Percentiles rank a stretch among this genome's conserved stretches.
Evolutionary conservation across 768 basidiomycete species (phyloP).

Genomic region (Podaxis mareebaensis): DNA sequence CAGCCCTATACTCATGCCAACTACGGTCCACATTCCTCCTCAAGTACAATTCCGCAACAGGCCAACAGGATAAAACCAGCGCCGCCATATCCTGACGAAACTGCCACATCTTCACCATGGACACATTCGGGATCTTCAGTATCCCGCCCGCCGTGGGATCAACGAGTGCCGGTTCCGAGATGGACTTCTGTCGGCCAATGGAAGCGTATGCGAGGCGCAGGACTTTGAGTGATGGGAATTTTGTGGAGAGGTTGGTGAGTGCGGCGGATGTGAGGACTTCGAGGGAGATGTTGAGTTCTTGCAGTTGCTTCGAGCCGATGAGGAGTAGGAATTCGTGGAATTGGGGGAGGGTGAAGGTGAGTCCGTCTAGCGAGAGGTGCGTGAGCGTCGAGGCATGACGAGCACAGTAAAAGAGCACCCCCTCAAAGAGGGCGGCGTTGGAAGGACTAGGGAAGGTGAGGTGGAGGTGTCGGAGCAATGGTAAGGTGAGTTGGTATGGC

Average conservation of each 20-base stretch:
- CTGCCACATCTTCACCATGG: constrained; percentile 13
- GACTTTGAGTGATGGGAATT: constrained; percentile 1
- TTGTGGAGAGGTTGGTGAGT: constrained; percentile 10
- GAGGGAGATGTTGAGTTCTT: constrained; percentile 7
- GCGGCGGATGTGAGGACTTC: constrained; percentile 14
- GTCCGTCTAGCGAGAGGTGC: constrained; percentile 7
- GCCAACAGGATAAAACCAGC: not conserved
- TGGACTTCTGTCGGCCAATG: constrained; percentile 10
- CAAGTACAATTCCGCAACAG: not conserved
- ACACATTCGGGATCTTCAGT: constrained; percentile 13
- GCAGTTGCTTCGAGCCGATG: constrained; percentile 3
- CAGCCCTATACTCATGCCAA: constrained; percentile 10
- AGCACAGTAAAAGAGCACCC: constrained; percentile 7
- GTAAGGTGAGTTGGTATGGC: constrained; percentile 11
- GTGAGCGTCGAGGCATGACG: constrained; percentile 12
- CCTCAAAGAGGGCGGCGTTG: constrained; percentile 8
- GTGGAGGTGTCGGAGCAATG: not conserved
- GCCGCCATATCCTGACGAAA: constrained; percentile 14
- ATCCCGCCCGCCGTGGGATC: constrained; percentile 13
- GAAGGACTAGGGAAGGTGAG: constrained; percentile 4
- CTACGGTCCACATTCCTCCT: constrained; percentile 6
- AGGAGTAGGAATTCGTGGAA: constrained; percentile 13
- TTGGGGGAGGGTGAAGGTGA: constrained; percentile 5
- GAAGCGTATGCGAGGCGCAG: constrained; percentile 6
- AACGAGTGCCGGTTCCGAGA: constrained; percentile 4